Percentiles rank a stretch among this genome's conserved stretches.
Evolutionary conservation across 129 eudicot genomes (phyloP).

Genomic region (Heracleum sosnowskyi): DNA sequence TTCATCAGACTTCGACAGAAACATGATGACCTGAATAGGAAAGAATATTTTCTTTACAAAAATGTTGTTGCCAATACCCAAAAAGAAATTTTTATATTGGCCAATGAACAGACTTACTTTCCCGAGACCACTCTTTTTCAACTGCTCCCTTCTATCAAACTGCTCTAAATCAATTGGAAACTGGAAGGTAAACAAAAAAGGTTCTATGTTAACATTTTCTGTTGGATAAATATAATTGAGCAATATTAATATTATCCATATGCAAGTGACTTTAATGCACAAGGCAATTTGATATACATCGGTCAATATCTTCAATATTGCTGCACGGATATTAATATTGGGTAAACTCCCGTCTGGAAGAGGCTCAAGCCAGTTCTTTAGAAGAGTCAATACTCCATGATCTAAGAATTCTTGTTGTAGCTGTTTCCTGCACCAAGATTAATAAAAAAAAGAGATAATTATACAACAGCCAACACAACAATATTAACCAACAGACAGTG

Average conservation of each 20-base stretch:
- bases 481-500: neutral
- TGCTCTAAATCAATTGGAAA: conserved; percentile 17
- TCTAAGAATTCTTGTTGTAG: conserved; percentile 89
- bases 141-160: conserved; percentile 13
- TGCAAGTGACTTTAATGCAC: neutral
- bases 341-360: conserved; percentile 99
- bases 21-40: conserved; percentile 74
- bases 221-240: neutral
- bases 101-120: conserved; percentile 32
- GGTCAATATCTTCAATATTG: conserved; percentile 69
- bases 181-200: conserved; percentile 1
- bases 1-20: conserved; percentile 90
- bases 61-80: neutral
- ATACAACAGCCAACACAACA: neutral
- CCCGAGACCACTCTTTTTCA: conserved; percentile 14
- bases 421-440: conserved; percentile 60
- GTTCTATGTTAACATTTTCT: neutral
- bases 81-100: neutral
- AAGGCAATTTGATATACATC: conserved; percentile 40
- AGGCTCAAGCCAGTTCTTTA: conserved; percentile 96
- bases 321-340: conserved; percentile 87
- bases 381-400: conserved; percentile 78
- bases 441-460: conserved; percentile 8
- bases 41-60: conserved; percentile 6
- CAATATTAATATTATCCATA: neutral